Conservation (phyloP, 2,329 filamentous ascomycete genomes). For the Colletotrichum sp. region DNA sequence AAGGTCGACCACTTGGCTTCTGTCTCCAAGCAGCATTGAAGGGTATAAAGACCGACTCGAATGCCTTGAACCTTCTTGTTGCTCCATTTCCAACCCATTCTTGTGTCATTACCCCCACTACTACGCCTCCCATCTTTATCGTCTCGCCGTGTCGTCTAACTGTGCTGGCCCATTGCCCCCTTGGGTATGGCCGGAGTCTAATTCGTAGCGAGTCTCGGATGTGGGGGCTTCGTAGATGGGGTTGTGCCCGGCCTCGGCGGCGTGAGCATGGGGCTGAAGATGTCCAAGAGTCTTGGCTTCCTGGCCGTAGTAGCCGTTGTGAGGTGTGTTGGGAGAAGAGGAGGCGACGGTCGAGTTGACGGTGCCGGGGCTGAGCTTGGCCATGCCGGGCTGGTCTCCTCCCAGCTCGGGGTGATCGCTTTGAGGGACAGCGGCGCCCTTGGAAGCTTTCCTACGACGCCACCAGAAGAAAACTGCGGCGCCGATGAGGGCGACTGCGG, state of each 20-base stretch:
- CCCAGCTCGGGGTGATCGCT: background rate
- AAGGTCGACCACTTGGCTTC: background rate
- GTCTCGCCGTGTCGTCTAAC: background rate
- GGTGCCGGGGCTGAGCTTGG: slow-evolving; percentile 1
- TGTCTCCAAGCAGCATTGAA: background rate
- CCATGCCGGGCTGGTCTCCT: background rate
- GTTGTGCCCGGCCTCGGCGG: slow-evolving; percentile 3
- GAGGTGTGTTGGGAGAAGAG: background rate
- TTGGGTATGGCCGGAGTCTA: background rate
- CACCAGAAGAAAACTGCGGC: slow-evolving; percentile 31
- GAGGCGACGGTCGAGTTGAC: background rate
- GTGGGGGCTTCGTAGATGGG: slow-evolving; percentile 14
- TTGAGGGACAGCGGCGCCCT: background rate
- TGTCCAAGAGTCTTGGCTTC: slow-evolving; percentile 6
- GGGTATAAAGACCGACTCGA: background rate
- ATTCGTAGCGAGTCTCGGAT: slow-evolving; percentile 4
- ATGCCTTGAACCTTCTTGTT: background rate
- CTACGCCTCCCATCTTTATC: background rate
- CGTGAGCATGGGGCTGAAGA: slow-evolving; percentile 5
- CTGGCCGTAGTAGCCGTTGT: slow-evolving; percentile 7
- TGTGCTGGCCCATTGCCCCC: background rate
- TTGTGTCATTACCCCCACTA: background rate
- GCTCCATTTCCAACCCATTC: background rate
- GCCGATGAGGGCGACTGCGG: slow-evolving; percentile 26
- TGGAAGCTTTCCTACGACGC: slow-evolving; percentile 24